Base-by-base conservation (phyloP, 768 basidiomycete species). In the Pseudohyphozyma bogoriensis region DNA sequence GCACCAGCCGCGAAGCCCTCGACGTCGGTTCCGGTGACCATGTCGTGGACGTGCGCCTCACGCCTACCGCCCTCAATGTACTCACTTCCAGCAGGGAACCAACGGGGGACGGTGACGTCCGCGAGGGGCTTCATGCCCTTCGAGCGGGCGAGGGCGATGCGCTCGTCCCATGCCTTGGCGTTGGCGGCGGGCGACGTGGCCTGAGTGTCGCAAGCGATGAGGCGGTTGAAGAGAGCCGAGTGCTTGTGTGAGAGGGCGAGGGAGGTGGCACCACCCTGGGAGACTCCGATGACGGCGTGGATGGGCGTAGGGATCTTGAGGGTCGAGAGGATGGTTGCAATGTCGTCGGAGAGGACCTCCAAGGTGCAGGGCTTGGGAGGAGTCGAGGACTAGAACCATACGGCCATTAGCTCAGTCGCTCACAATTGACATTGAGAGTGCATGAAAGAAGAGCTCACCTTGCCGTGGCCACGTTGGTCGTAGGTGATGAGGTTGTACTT, bases 381-480 rank as follows among this genome's bases (percentile, higher is more conserved):
- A 12, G 69, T 55, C 8, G 69, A 70, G 0, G 73, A 74, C 57
- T 65, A 51, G n/a, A n/a, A n/a, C n/a, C n/a, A n/a, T n/a, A n/a
- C n/a, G n/a, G n/a, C 13, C 4, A 8, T 26, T 8, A 20, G 13
- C 58, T 2, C 26, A 49, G 28, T 26, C 11, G 20, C 18, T 16
- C 18, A 7, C 28, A 2, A 20, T 49, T 13, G 44, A 26, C 44
- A 13, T n/a, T 49, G 28, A 2, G n/a, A 22, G 36, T 29, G 37
- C 1, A 20, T 6, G n/a, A 31, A 6, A 42, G 3, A n/a, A 7
- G 2, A 11, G 24, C 51, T 29, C 56, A 70, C 69, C 59, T 69
- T 61, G 45, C 73, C 73, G 63, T 74, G 73, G 0, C 73, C 73
- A 9, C 73, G 68, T 57, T 73, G 72, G 60, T 74, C 73, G 59